Base-by-base conservation (phyloP, 2,329 filamentous ascomycete genomes). In the Fulvia fulva region DNA sequence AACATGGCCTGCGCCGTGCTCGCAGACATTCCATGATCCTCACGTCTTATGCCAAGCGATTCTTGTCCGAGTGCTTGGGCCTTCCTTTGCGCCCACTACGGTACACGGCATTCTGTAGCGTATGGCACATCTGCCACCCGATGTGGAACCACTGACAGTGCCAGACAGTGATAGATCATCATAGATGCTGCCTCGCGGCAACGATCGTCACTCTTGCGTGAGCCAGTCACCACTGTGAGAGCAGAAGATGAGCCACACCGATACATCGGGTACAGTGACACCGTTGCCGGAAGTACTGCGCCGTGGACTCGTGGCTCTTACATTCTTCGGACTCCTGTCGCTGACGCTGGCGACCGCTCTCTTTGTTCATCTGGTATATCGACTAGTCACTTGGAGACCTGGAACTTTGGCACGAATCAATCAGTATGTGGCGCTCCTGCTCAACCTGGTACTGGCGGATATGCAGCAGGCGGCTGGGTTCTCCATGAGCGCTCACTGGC, bases 391-490 rank as follows among this genome's bases (percentile, higher is more conserved):
- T 43, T 76, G 73, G 73, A 65, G 68, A 37, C 65, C 63, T 50
- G 4, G 16, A 5, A 72, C 58, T 70, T 58, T 65, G 63, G 51
- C 68, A 62, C 41, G 68, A 63, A 56, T 80, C 0, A 88, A 87
- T 62, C 87, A 89, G 70, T 87, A 88, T 67, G 77, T 88, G 22
- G 75, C 89, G 1, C 76, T 89, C 2, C 85, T 89, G 57, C 83
- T 87, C 72, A 89, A 88, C 68, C 78, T 89, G 0, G 75, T 89
- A 5, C 74, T 87, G 23, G 85, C 87, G 60, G 87, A 89, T 65
- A 79, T 87, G 55, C 84, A 87, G 65, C 86, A 89, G 66, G 79
- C 84, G 5, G 70, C 83, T 1, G 84, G 84, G 11, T 89, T 89
- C 67, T 65, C 85, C 46, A 74, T 88, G 51, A 88, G 87, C 61